A percentile compares a stretch with the other conserved stretches of the same genome.
phyloP scores from a whole-genome alignment of 805 yeast genomes.

The Candida arabinofermentans region DNA sequence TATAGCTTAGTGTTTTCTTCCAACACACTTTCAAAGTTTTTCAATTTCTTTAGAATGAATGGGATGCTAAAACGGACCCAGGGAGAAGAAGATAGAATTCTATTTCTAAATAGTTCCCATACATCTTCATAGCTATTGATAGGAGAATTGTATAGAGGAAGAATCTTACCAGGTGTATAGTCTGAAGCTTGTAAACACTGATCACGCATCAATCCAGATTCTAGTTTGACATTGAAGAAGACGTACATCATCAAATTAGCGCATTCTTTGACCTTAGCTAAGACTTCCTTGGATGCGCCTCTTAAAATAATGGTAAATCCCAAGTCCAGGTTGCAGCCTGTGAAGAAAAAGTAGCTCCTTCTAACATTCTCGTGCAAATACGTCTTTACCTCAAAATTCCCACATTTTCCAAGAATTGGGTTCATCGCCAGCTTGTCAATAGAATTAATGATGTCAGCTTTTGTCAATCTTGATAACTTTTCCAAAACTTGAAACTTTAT shows the following conservation, averaged over 20 bases:
- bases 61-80: constrained; percentile 75
- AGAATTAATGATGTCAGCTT: constrained; percentile 80
- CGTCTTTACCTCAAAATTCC: constrained; percentile 63
- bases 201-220: constrained; percentile 68
- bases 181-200: constrained; percentile 54
- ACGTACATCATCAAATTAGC: constrained; percentile 78
- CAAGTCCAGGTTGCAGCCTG: constrained; percentile 66
- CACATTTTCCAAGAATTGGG: constrained; percentile 74
- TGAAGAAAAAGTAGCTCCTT: constrained; percentile 73
- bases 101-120: constrained; percentile 33
- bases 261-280: constrained; percentile 70
- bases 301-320: constrained; percentile 89
- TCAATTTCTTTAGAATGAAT: constrained; percentile 16
- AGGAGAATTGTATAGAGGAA: constrained; percentile 16
- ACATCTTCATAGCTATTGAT: constrained; percentile 30
- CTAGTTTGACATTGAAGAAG: constrained; percentile 74
- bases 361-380: constrained; percentile 51
- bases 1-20: constrained; percentile 29
- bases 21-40: constrained; percentile 22
- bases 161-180: constrained; percentile 14
- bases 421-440: constrained; percentile 76
- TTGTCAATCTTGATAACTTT: constrained; percentile 71
- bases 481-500: constrained; percentile 80
- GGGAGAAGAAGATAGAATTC: constrained; percentile 80
- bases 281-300: constrained; percentile 61